Evolutionary conservation across 2,329 filamentous ascomycete species (phyloP), one percentile per base, ranked within the genome.

Genomic region (Sporothrix brasiliensis): DNA sequence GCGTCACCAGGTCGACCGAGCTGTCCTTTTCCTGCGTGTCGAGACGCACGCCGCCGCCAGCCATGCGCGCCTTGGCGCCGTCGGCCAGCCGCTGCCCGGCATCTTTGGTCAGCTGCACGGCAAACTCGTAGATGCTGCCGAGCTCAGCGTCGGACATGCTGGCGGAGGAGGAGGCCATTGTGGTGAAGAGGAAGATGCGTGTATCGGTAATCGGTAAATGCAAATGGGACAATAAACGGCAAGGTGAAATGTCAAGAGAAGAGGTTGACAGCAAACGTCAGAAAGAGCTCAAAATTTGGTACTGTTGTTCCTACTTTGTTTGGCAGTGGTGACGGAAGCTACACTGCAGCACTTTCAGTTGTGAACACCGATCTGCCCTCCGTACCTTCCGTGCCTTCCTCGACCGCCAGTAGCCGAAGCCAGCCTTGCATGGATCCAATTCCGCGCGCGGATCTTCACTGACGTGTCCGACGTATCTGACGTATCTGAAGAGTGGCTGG

Each of bases 1-100:
- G 87, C 11, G 91, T 93, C 24, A 93, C 91, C 73, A 93, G 87
- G 77, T 93, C 91, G 13, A 93, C 91, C 0, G 90, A 85, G 76
- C 87, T 92, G 74, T 91, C 88, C 78, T 94, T 94, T 79, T 93
- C 89, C 76, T 75, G 71, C 73, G 67, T 27, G 11, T 54, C 21
- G 0, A 71, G 49, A 50, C 0, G 6, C 16, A 71, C 50, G 74
- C 58, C 44, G 73, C 69, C 58, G 50, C 79, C 81, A 11, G 79
- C 80, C 74, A 85, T 86, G 47, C 89, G 84, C 73, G 83, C 77
- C 73, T 85, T 83, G n/a, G 89, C 87, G 14, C 87, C 88, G 63
- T 88, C 84, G 77, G 91, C 85, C 54, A 93, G 83, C 76, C 92
- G 84, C 69, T 85, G 80, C 7, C 91, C 91, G 0, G 91, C 91